Base-by-base conservation (phyloP, 495 filamentous ascomycete species). In the Aspergillus haitiensis region DNA sequence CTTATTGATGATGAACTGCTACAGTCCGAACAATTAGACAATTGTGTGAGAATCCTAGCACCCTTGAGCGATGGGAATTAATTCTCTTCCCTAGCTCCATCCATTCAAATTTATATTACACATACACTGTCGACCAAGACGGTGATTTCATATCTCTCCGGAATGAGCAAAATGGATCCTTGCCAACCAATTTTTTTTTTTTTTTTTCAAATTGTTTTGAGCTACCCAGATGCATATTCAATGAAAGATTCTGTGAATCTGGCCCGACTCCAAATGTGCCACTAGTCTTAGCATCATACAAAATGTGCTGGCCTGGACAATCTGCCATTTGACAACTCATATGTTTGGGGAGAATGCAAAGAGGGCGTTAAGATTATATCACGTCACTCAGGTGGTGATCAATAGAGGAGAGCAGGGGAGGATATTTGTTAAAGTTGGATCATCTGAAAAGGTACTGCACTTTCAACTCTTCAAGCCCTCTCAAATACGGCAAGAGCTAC, bases 121-220 rank as follows among this genome's bases (percentile, higher is more conserved):
- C 60, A 32, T 64, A 64, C 49, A 64, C 45, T 34, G 16, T 64
- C 51, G 61, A 64, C 39, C 39, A 16, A 59, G 61, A 64, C 32
- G 56, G 52, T 52, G 15, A 18, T 60, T 60, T 64, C 15, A 60
- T 47, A 46, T 62, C 59, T 7, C 27, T 40, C 21, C 34, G 52
- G 42, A 31, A 42, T 12, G 46, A 44, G 35, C 39, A 45, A 33
- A 31, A 42, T 12, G 56, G 33, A 44, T 40, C 27, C n/a, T n/a
- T n/a, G n/a, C n/a, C n/a, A n/a, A n/a, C n/a, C n/a, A n/a, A n/a
- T n/a, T n/a, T n/a, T n/a, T n/a, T n/a, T n/a, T n/a, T n/a, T n/a
- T n/a, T n/a, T n/a, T n/a, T n/a, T n/a, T n/a, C n/a, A n/a, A n/a
- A n/a, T 27, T 27, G 21, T 27, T 3, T 27, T 27, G 21, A 27